Percentiles rank a stretch among this genome's conserved stretches.
phyloP scores from a whole-genome alignment of 177 flowering plant genomes.

The Telopea speciosissima region DNA sequence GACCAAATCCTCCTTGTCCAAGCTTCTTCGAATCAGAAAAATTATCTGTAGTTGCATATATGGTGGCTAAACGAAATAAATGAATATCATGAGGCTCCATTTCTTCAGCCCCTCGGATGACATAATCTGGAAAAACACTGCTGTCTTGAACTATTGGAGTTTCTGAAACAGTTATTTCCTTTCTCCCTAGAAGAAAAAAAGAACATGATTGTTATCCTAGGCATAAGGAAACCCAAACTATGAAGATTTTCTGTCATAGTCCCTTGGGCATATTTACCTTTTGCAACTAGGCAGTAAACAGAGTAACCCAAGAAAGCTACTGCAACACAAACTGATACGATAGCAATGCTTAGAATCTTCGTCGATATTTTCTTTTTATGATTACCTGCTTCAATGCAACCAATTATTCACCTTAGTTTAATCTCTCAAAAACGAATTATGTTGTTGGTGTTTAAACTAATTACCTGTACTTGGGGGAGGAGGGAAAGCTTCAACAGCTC shows the following conservation, averaged over 20 bases:
- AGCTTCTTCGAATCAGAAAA: constrained; percentile 23
- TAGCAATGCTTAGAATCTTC: not conserved
- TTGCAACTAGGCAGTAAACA: not conserved
- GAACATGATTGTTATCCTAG: not conserved
- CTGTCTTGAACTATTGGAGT: too few relatives aligned
- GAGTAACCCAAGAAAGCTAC: not conserved
- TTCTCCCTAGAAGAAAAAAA: not conserved
- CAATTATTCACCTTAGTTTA: not conserved
- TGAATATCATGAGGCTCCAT: not conserved
- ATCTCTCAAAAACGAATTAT: not conserved
- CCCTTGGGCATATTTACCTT: not conserved
- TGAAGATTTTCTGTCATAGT: not conserved
- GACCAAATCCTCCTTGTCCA: constrained; percentile 31
- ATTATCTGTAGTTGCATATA: constrained; percentile 16
- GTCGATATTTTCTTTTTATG: not conserved
- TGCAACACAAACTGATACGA: not conserved
- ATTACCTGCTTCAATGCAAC: not conserved
- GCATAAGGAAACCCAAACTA: not conserved
- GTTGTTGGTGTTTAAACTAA: too few relatives aligned
- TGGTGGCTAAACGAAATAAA: constrained; percentile 3
- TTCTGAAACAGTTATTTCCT: not conserved
- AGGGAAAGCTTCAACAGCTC: not conserved
- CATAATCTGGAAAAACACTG: not conserved
- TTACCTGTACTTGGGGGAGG: not conserved
- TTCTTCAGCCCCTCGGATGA: not conserved